Evolutionary conservation across 352 stramenopile species (phyloP), one percentile per base, ranked within the genome.

Genomic region (Phytophthora nicotianae): DNA sequence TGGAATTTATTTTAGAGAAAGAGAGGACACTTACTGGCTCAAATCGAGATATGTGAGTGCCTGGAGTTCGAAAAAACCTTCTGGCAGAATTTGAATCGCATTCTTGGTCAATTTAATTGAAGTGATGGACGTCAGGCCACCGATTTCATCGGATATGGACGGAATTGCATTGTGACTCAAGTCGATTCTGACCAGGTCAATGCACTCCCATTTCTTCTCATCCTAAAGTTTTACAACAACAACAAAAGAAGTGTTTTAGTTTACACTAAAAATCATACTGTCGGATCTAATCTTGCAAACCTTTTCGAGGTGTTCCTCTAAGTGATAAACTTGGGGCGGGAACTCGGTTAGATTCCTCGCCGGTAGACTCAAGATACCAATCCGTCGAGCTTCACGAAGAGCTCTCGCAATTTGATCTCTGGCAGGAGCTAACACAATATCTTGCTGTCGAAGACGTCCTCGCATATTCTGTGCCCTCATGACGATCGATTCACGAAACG

Each of bases 161-260:
- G 68, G 37, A 53, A 94, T 93, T 0, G 74, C 65, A 57, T 94
- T 93, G 65, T 93, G 86, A 47, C 86, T 94, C 50, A 94, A 58
- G 41, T 94, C 86, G 26, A 92, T 76, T 68, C 91, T 94, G 37
- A 89, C 46, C 35, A 94, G 56, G 55, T 93, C 86, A 21, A 93
- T 79, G 54, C 86, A 94, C 58, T 94, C 86, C 86, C 86, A 94
- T 49, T 83, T 87, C 58, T 93, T 91, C 57, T 94, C 86, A 20
- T 94, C 86, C 78, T 88, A 42, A 23, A n/a, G 17, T 4, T 45
- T 0, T 11, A 51, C 14, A 56, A 3, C 33, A n/a, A 29, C 48
- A 16, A 46, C 11, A 29, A 37, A 8, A 24, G 3, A 23, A 14
- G 0, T 43, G 37, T 4, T 13, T 43, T 21, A 43, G 11, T 17